phyloP scores from a whole-genome alignment of 768 basidiomycete species.

The Leucosporidium yakuticum region DNA sequence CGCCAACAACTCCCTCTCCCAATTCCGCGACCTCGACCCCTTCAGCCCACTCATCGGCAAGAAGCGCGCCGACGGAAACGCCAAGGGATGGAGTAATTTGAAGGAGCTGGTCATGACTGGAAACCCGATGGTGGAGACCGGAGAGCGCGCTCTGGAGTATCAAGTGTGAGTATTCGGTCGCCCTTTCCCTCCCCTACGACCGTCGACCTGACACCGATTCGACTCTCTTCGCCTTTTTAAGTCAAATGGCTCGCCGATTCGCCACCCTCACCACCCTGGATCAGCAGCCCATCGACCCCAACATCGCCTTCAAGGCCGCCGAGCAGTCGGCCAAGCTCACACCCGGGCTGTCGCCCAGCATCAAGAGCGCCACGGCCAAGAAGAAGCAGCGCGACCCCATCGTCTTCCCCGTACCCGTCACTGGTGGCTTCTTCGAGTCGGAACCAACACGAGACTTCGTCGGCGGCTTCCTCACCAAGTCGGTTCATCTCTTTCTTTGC shows the following conservation, averaged over 20 bases:
- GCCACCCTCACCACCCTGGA: constrained; percentile 77
- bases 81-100: constrained; percentile 40
- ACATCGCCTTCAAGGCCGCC: constrained; percentile 55
- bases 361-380: constrained; percentile 45
- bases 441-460: constrained; percentile 66
- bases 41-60: constrained; percentile 33
- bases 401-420: constrained; percentile 73
- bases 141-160: constrained; percentile 59
- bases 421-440: constrained; percentile 41
- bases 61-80: constrained; percentile 33
- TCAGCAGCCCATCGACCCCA: constrained; percentile 58
- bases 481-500: constrained; percentile 39
- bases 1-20: constrained; percentile 65
- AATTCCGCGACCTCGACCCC: constrained; percentile 32
- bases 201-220: constrained; percentile 1
- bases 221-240: constrained; percentile 41
- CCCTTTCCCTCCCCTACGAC: not conserved
- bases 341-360: constrained; percentile 42
- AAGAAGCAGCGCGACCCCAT: constrained; percentile 46
- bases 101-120: constrained; percentile 64
- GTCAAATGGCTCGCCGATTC: constrained; percentile 75
- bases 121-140: constrained; percentile 65
- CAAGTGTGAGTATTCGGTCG: constrained; percentile 53
- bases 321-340: not conserved
- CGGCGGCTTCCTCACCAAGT: constrained; percentile 73